phyloP scores from a whole-genome alignment of 139 green algal species.

The Mesotaenium endlicherianum region DNA sequence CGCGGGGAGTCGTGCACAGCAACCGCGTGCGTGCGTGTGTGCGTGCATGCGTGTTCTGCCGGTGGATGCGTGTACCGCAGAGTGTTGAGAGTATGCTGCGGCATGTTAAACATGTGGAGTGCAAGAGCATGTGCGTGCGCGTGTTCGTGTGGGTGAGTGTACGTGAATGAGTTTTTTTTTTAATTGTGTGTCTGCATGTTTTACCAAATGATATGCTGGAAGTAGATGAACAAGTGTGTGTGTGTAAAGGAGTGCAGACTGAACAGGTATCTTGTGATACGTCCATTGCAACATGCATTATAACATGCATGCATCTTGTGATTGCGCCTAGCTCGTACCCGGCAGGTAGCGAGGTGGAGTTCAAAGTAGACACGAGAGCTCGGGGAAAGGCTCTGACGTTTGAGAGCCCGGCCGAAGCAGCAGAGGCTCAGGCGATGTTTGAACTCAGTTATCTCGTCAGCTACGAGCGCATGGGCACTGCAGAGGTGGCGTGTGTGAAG shows the following conservation, averaged over 20 bases:
- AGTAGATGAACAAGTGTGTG: not conserved
- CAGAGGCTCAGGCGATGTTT: conserved; percentile 2
- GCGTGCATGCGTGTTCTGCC: not conserved
- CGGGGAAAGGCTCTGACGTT: conserved; percentile 3
- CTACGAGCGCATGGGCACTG: conserved; percentile 30
- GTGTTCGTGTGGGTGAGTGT: not conserved
- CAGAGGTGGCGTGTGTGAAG: conserved; percentile 13
- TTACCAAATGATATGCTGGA: not conserved
- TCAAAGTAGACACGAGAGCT: conserved; percentile 15
- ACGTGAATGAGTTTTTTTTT: not conserved
- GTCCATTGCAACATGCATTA: not conserved
- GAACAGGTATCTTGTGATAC: not conserved
- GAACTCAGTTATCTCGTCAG: conserved; percentile 32
- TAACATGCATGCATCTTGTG: not conserved
- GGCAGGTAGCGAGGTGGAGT: conserved; percentile 27
- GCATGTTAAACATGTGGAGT: not conserved
- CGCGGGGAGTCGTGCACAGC: no score
- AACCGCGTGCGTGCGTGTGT: not conserved
- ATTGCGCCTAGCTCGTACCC: not conserved
- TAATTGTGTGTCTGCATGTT: not conserved
- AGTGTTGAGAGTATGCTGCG: no score
- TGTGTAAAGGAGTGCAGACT: not conserved
- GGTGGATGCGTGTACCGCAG: no score
- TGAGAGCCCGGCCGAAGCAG: not conserved
- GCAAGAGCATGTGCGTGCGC: not conserved